Conservation (phyloP, 352 stramenopile species). For the Globisporangium acanthophoron region DNA sequence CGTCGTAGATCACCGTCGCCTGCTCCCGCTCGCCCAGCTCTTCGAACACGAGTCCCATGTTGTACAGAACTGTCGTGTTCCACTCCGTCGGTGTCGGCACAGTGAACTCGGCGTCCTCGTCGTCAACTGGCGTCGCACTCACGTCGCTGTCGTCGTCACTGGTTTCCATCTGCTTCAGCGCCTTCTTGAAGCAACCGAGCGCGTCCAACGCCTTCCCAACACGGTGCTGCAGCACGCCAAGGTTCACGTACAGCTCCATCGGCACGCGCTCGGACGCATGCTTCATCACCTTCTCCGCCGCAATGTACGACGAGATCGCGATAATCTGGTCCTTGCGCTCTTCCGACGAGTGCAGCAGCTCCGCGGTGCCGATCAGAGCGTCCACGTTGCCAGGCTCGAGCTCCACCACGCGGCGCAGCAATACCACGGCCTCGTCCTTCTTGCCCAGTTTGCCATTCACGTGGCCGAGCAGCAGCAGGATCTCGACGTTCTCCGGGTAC, state of each 20-base stretch:
- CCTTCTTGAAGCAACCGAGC: constrained; percentile 88
- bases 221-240: constrained; percentile 78
- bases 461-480: constrained; percentile 73
- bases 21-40: constrained; percentile 87
- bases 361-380: constrained; percentile 73
- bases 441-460: constrained; percentile 81
- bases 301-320: constrained; percentile 87
- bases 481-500: constrained; percentile 86
- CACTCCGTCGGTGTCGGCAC: constrained; percentile 49
- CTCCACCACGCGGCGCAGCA: constrained; percentile 81
- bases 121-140: constrained; percentile 15
- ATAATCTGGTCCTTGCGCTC: constrained; percentile 87
- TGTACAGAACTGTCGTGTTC: constrained; percentile 95
- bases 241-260: constrained; percentile 82
- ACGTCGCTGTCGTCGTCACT: constrained; percentile 13
- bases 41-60: constrained; percentile 94
- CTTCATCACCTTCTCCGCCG: constrained; percentile 84
- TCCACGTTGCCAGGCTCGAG: constrained; percentile 84
- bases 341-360: constrained; percentile 68
- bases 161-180: constrained; percentile 49
- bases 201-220: constrained; percentile 88
- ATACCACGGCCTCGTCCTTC: constrained; percentile 70
- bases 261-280: constrained; percentile 74
- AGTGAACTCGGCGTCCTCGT: constrained; percentile 25
- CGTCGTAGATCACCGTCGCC: constrained; percentile 91